These are phyloP conservation scores for Cyberlindnera americana DNA, from an alignment of 805 yeast genomes.

Conservation along the genomic window DNA sequence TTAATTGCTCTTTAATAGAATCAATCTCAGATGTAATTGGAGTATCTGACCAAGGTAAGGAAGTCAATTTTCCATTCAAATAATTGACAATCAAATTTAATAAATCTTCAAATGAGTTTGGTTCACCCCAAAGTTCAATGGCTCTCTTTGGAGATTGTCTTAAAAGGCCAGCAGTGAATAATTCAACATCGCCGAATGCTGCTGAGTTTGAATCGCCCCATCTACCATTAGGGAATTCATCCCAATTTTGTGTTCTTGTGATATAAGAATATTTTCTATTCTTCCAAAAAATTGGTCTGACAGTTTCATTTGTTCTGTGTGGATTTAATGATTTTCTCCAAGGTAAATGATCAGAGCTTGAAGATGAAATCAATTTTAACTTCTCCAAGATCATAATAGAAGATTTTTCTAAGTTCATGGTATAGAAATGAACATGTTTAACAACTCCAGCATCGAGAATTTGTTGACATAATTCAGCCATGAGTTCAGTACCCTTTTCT, in stretches of 20 bases:
- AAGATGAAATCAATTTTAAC: constrained; percentile 48
- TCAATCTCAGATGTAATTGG: constrained; percentile 75
- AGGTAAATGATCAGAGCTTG: constrained; percentile 46
- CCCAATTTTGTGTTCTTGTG: constrained; percentile 90
- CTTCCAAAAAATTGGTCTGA: constrained; percentile 96
- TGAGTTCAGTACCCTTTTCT: constrained; percentile 76
- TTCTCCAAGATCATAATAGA: constrained; percentile 83
- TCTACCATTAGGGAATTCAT: constrained; percentile 97
- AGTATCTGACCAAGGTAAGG: constrained; percentile 96
- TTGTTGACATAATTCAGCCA: constrained; percentile 77
- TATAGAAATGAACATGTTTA: constrained; percentile 89
- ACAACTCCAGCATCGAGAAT: constrained; percentile 68
- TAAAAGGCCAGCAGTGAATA: constrained; percentile 73
- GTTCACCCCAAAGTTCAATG: constrained; percentile 84
- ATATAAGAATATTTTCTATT: constrained; percentile 88
- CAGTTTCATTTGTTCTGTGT: constrained; percentile 70
- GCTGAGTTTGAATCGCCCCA: constrained; percentile 99
- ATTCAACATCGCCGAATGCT: constrained; percentile 88
- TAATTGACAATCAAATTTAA: constrained; percentile 63
- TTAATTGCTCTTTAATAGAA: constrained; percentile 53
- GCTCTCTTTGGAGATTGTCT: constrained; percentile 82
- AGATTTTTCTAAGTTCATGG: constrained; percentile 94
- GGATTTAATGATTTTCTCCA: constrained; percentile 91
- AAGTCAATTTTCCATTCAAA: constrained; percentile 62
- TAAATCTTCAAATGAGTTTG: constrained; percentile 56